Base-by-base conservation (phyloP, 805 yeast genomes). In the Lipomyces yamadae region DNA sequence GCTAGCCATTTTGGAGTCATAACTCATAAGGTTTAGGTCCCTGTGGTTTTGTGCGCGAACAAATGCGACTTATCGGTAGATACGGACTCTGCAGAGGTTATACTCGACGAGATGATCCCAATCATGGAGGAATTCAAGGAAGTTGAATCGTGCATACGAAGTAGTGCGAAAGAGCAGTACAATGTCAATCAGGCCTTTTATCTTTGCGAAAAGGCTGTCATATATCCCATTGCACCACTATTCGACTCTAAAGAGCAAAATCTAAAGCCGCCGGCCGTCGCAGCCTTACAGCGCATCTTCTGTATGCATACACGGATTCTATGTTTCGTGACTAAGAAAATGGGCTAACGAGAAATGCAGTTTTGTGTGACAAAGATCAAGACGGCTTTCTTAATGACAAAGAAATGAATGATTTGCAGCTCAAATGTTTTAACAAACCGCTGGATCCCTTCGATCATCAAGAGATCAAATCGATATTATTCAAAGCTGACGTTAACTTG, bases 131-230 rank as follows among this genome's bases (percentile, higher is more conserved):
- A 95, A 74, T 95, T 89, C 79, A 94, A 95, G 56, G 98, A 95
- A 74, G 89, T 94, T 30, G 98, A 93, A 75, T 89, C 96, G 0
- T 94, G 98, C 72, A 86, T 95, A 35, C 82, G 96, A 65, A 88
- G 96, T 72, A 89, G 96, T 72, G 97, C 98, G 1, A 89, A 88
- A 72, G 85, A 84, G n/a, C 88, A 88, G 70, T 84, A 87, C 72
- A 93, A 95, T 75, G 93, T 94, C 13, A 92, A 89, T 70, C 97
- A 94, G 76, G 92, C 95, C 0, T 93, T 93, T 72, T 95, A 95
- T 76, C 80, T 95, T 15, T 95, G 99, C 74, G 97, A 93, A 76
- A 78, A 98, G 59, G 94, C 98, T 0, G 92, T 94, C 0, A 89
- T 94, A 0, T 92, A 91, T 76, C 99, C 99, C 0, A 84, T 95